Conservation (phyloP, 306 rosid species). For the Cicer judaicum region DNA sequence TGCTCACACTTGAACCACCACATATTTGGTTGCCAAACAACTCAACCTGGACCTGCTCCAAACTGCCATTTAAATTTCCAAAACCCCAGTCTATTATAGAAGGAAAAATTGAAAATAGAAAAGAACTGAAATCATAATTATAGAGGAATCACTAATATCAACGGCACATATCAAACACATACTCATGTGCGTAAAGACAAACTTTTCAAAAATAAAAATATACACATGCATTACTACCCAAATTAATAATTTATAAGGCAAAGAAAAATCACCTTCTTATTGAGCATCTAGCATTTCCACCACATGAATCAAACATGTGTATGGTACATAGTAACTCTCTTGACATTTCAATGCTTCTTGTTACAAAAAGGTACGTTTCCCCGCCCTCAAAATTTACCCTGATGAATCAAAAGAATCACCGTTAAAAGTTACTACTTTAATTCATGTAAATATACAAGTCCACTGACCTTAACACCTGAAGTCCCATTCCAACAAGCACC, state of each 20-base stretch:
- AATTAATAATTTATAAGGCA: constrained; percentile 25
- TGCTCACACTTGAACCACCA: constrained; percentile 79
- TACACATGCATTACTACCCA: not conserved
- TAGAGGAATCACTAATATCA: constrained; percentile 25
- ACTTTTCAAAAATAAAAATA: not conserved
- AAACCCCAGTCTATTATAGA: constrained; percentile 69
- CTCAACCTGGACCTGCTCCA: constrained; percentile 99
- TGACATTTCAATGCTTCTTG: constrained; percentile 79
- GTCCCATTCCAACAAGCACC: constrained; percentile 82
- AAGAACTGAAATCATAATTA: constrained; percentile 13
- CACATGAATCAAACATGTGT: constrained; percentile 56
- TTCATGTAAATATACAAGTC: constrained; percentile 32
- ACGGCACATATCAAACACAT: constrained; percentile 21
- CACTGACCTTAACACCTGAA: constrained; percentile 89
- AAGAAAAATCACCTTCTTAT: constrained; percentile 65
- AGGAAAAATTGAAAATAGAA: constrained; percentile 43
- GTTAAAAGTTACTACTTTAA: constrained; percentile 36
- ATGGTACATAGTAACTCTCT: constrained; percentile 62
- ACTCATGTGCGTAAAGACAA: not conserved
- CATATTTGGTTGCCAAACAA: constrained; percentile 80
- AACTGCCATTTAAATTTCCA: constrained; percentile 98
- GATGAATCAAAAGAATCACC: constrained; percentile 40
- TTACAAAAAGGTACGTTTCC: constrained; percentile 67
- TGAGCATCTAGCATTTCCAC: constrained; percentile 52
- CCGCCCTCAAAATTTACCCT: constrained; percentile 69